phyloP scores from a whole-genome alignment of 257 asterid species.

The Voacanga thouarsii region DNA sequence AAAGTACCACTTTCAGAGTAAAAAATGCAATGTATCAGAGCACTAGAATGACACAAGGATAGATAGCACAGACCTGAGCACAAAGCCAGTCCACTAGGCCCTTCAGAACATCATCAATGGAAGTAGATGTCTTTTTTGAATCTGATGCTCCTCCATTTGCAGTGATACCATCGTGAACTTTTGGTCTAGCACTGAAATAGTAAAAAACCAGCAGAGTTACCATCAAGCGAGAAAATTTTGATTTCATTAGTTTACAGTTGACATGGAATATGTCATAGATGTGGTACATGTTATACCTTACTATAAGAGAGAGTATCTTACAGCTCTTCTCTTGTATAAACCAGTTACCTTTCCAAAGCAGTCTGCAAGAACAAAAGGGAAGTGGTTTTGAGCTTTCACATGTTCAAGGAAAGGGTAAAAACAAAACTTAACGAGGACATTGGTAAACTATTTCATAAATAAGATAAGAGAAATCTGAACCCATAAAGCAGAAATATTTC shows the following conservation, averaged over 20 bases:
- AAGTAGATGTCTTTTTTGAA: conserved; percentile 53
- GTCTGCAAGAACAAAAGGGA: conserved; percentile 42
- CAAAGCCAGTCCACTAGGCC: conserved; percentile 91
- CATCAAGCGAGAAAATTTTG: conserved; percentile 12
- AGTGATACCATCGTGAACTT: conserved; percentile 36
- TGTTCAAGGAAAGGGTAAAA: neutral
- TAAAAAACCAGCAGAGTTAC: conserved; percentile 17
- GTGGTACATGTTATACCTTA: conserved; percentile 39
- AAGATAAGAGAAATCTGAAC: neutral
- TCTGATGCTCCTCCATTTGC: conserved; percentile 51
- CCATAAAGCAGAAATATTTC: neutral
- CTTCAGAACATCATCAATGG: conserved; percentile 66
- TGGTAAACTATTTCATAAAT: neutral
- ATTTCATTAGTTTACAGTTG: neutral
- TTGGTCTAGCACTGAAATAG: conserved; percentile 70
- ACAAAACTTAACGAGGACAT: neutral
- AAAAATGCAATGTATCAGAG: neutral
- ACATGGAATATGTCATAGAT: conserved; percentile 7
- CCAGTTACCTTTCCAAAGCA: conserved; percentile 93
- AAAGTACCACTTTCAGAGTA: neutral
- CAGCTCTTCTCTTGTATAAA: conserved; percentile 94
- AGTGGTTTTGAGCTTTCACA: conserved; percentile 17
- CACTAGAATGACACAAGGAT: neutral
- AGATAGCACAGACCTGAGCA: conserved; percentile 53
- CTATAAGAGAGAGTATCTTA: conserved; percentile 77